Evolutionary conservation across 805 yeast genomes (phyloP), one percentile per base, ranked within the genome.

Genomic region (Sugiyamaella floridensis): DNA sequence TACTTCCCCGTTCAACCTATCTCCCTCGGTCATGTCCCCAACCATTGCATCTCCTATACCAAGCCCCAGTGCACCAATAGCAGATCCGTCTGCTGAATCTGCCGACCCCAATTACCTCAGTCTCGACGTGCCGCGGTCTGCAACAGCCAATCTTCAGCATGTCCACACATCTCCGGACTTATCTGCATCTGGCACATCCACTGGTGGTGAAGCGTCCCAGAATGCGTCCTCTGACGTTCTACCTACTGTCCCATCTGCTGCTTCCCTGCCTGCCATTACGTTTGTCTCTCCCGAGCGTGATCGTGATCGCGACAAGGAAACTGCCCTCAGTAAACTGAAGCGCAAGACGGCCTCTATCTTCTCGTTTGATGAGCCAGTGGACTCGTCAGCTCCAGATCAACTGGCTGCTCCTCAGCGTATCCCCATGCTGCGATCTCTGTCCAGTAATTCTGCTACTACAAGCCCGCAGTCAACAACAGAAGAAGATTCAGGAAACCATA

Each of bases 361-460:
- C 37, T 32, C 37, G 9, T 32, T 32, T 14, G 37, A 32, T 32
- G 37, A 32, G 9, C 37, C 37, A 3, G n/a, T 11, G n/a, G 37
- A 32, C 4, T 32, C n/a, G n/a, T 10, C 37, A 11, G 37, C 37
- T 4, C n/a, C 37, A 32, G 37, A 32, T 11, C 37, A 32, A 32
- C 37, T 32, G 37, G 37, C 37, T 11, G 11, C 11, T 2, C 37
- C 37, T 4, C 37, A 32, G 37, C 37, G 37, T 14, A 32, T 32
- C n/a, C 37, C 37, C 37, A 32, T 32, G 47, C 20, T 15, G 43
- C 51, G 9, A 51, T 43, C 15, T 29, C 50, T 5, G 12, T 46
- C 42, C 42, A 40, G 26, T 41, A 34, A 15, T 46, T 45, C 18
- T 28, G 34, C 43, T 20, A 43, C 37, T 29, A 20, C 43, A 29